Evolutionary conservation across 768 basidiomycete species (phyloP), one percentile per base, ranked within the genome.

Genomic region (Psilocybe azurescens): DNA sequence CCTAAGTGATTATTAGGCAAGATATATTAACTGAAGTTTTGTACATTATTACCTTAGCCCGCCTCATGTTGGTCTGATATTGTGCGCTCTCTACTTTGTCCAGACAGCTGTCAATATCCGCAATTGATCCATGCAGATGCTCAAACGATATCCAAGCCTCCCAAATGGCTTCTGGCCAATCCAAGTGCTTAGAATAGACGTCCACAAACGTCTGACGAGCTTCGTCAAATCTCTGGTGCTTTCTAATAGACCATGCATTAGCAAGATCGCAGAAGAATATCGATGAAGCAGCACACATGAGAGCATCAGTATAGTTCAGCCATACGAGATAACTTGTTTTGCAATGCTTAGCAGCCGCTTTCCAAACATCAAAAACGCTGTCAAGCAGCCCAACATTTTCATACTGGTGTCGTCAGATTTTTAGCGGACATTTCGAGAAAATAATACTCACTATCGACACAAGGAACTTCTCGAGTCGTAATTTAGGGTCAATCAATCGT

Each of bases 101-200:
- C 49, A 90, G 71, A 46, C 85, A 85, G 9, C 78, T 75, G 41
- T 93, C 87, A 30, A 93, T 78, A 39, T 88, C 85, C 30, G 84
- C 79, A 13, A 93, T 79, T 24, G 86, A 82, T 0, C 97, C 97
- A 68, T 95, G 82, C 3, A 91, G 76, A 65, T 93, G 86, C 72
- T 98, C 97, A 68, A 98, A 97, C n/a, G 82, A 76, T 16, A 89
- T 70, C 92, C 94, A 97, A 1, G 92, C 89, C 58, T 95, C 93
- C 89, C 93, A 97, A 7, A 99, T 78, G 9, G 89, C 91, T 74
- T 99, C 97, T 0, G 97, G 95, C 90, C 95, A 99, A 74, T 99
- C 97, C 41, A 99, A 68, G 53, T 89, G 86, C 72, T 90, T 91
- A 48, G 80, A 78, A 30, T 87, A 83, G 3, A 91, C 79, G 61